phyloP scores from a whole-genome alignment of 805 yeast genomes.

The Kuraishia hungarica region DNA sequence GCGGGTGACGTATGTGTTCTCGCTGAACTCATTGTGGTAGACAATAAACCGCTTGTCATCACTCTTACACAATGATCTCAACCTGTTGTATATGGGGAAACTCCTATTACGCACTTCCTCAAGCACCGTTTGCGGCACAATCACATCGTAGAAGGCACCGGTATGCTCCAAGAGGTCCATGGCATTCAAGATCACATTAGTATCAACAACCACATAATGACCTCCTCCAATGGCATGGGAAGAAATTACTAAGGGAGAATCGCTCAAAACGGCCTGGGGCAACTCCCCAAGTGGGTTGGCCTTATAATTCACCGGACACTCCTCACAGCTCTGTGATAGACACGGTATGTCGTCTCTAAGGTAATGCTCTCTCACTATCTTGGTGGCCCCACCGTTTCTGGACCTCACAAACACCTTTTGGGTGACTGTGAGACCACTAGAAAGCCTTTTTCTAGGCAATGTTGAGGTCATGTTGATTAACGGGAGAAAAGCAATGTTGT shows the following conservation, averaged over 20 bases:
- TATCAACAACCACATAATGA: conserved; percentile 84
- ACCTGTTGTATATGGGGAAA: conserved; percentile 78
- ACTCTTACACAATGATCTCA: conserved; percentile 66
- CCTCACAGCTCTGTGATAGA: conserved; percentile 59
- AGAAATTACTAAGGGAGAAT: conserved; percentile 40
- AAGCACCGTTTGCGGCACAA: conserved; percentile 89
- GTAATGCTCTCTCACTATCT: conserved; percentile 91
- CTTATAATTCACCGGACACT: conserved; percentile 46
- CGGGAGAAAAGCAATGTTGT: background rate
- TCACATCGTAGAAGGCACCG: conserved; percentile 76
- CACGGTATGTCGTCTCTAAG: conserved; percentile 91
- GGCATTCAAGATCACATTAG: conserved; percentile 80
- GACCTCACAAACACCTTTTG: conserved; percentile 90
- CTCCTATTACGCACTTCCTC: conserved; percentile 89
- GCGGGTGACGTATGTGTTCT: conserved; percentile 60
- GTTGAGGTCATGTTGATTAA: background rate
- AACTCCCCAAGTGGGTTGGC: conserved; percentile 61
- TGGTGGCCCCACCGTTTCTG: conserved; percentile 81
- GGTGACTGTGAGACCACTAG: conserved; percentile 56
- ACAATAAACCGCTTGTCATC: conserved; percentile 81
- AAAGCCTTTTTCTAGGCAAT: conserved; percentile 30
- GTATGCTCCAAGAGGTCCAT: conserved; percentile 82
- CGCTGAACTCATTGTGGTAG: conserved; percentile 86
- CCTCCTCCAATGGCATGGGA: conserved; percentile 37
- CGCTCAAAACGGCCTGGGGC: conserved; percentile 61